Evolutionary conservation across 1,139 yeast species (phyloP).

Genomic region (Candida albicans): DNA sequence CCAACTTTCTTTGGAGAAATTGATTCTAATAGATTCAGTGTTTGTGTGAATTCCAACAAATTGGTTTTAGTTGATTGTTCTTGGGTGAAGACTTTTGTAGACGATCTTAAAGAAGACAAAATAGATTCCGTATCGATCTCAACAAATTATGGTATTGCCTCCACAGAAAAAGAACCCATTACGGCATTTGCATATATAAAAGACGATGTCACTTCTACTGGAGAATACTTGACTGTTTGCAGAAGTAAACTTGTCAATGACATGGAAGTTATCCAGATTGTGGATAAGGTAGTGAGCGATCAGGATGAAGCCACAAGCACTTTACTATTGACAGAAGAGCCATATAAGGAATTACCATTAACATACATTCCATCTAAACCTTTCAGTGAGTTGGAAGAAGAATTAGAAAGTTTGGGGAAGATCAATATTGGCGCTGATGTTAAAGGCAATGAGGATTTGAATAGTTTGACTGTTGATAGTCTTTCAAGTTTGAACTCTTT

Average conservation of each 20-base stretch:
- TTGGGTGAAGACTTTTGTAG: constrained; percentile 14
- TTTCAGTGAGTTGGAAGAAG: constrained; percentile 62
- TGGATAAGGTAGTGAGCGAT: not conserved
- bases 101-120: constrained; percentile 5
- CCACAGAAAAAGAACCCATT: constrained; percentile 10
- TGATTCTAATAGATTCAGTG: constrained; percentile 11
- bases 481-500: constrained; percentile 21
- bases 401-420: constrained; percentile 3
- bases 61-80: constrained; percentile 14
- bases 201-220: constrained; percentile 28
- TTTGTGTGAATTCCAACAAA: constrained; percentile 10
- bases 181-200: constrained; percentile 19
- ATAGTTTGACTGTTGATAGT: constrained; percentile 7
- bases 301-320: not conserved
- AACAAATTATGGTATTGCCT: constrained; percentile 9
- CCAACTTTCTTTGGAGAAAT: constrained; percentile 10
- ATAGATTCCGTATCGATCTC: constrained; percentile 4
- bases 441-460: not conserved
- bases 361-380: constrained; percentile 30
- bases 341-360: not conserved
- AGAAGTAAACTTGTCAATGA: constrained; percentile 12
- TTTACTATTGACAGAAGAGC: not conserved
- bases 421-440: not conserved
- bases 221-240: constrained; percentile 23
- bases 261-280: constrained; percentile 16